A percentile compares a stretch with the other conserved stretches of the same genome.
These are phyloP conservation scores for Boletus vermiculosoides DNA, from an alignment of 768 basidiomycete genomes.

Conservation along the genomic window DNA sequence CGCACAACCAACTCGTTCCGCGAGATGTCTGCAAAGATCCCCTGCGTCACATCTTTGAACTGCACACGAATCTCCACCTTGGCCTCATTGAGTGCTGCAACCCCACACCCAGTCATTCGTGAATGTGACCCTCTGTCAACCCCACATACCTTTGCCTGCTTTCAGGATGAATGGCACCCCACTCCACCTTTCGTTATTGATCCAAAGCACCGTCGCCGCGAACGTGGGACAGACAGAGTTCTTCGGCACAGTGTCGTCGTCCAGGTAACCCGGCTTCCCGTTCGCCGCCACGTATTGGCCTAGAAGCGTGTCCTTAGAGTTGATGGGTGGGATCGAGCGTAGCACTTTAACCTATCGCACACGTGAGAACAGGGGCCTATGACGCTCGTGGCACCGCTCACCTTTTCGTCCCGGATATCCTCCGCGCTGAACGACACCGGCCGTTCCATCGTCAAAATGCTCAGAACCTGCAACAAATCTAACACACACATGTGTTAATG, in stretches of 20 bases:
- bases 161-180: conserved; percentile 98
- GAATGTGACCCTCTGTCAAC: conserved; percentile 3
- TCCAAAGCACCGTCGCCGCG: conserved; percentile 85
- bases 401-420: conserved; percentile 99
- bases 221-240: conserved; percentile 93
- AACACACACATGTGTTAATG: conserved; percentile 18
- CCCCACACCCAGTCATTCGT: conserved; percentile 10
- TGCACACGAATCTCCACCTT: conserved; percentile 98
- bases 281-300: conserved; percentile 90
- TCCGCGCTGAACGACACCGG: conserved; percentile 97
- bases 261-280: conserved; percentile 98
- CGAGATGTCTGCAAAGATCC: conserved; percentile 94
- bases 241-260: conserved; percentile 93
- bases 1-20: conserved; percentile 98
- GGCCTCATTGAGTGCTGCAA: conserved; percentile 89
- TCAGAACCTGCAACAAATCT: conserved; percentile 96
- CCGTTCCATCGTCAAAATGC: conserved; percentile 94
- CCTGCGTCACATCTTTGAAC: conserved; percentile 95
- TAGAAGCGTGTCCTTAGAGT: conserved; percentile 74
- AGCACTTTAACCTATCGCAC: conserved; percentile 86
- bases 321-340: conserved; percentile 83
- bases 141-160: conserved; percentile 85
- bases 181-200: conserved; percentile 97
- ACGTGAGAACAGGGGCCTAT: conserved; percentile 14
- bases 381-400: conserved; percentile 29